Conservation (phyloP, 768 basidiomycete genomes). For the Lactarius deliciosus region DNA sequence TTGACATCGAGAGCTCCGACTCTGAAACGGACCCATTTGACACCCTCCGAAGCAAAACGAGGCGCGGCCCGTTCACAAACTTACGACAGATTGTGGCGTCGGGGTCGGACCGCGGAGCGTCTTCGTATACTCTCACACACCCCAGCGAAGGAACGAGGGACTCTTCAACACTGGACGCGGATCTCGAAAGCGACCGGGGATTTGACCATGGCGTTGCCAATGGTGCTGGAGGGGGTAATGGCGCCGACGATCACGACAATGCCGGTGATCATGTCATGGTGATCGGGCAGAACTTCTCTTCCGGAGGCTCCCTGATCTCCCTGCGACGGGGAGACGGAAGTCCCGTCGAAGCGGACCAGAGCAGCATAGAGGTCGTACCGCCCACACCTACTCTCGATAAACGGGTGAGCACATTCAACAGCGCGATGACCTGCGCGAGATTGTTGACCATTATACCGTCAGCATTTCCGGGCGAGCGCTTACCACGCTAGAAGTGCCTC, state of each 20-base stretch:
- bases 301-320: slow-evolving; percentile 3
- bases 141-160: neutral
- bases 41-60: slow-evolving; percentile 10
- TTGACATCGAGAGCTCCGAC: slow-evolving; percentile 18
- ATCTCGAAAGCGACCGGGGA: neutral
- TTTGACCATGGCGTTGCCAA: neutral
- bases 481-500: slow-evolving; percentile 20
- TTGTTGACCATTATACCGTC: neutral
- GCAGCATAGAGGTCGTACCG: slow-evolving; percentile 24
- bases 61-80: neutral
- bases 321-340: neutral
- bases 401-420: slow-evolving; percentile 8
- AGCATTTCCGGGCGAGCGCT: neutral
- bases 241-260: neutral
- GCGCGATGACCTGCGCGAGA: neutral
- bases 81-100: neutral
- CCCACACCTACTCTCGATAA: slow-evolving; percentile 10
- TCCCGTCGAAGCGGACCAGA: neutral
- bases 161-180: neutral
- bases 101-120: neutral
- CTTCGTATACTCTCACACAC: neutral
- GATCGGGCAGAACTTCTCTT: slow-evolving; percentile 20
- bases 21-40: slow-evolving; percentile 9
- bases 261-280: slow-evolving; percentile 6
- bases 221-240: neutral